Evolutionary conservation across 352 stramenopile genomes (phyloP).

Genomic region (Phytophthora vignae): DNA sequence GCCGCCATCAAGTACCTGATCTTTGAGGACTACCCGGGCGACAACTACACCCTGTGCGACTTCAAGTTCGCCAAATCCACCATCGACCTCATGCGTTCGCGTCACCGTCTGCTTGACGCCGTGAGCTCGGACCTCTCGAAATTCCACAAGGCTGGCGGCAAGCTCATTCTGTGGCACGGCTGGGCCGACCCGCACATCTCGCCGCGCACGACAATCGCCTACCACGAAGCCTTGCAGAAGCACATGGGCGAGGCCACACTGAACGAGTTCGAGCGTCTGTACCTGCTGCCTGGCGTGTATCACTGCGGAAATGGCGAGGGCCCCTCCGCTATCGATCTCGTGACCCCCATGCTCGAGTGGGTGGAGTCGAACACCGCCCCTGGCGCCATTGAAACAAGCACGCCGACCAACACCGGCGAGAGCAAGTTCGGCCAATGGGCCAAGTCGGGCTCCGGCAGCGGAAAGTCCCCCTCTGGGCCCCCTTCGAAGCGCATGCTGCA

Average conservation of each 20-base stretch:
- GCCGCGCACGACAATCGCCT: slow-evolving; percentile 53
- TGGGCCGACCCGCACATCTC: slow-evolving; percentile 61
- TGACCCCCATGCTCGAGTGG: slow-evolving; percentile 57
- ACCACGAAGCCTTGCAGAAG: slow-evolving; percentile 46
- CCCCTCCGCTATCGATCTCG: slow-evolving; percentile 47
- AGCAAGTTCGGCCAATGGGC: slow-evolving; percentile 43
- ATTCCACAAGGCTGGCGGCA: slow-evolving; percentile 46
- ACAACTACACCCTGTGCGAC: slow-evolving; percentile 53
- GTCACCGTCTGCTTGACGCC: slow-evolving; percentile 47
- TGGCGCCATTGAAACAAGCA: slow-evolving; percentile 39
- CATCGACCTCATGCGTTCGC: slow-evolving; percentile 40
- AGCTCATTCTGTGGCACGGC: slow-evolving; percentile 57
- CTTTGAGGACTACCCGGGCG: slow-evolving; percentile 43
- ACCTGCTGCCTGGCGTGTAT: slow-evolving; percentile 56
- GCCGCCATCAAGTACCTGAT: slow-evolving; percentile 52
- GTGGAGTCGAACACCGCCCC: slow-evolving; percentile 42
- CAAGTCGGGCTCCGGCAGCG: slow-evolving; percentile 23
- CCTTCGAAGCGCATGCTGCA: slow-evolving; percentile 18
- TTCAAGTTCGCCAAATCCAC: slow-evolving; percentile 50
- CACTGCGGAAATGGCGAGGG: slow-evolving; percentile 53
- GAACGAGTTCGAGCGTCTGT: slow-evolving; percentile 52
- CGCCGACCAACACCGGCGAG: slow-evolving; percentile 19
- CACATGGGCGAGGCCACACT: slow-evolving; percentile 41
- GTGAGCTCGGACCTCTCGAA: slow-evolving; percentile 47
- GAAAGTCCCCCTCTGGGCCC: background rate